These are phyloP conservation scores for Mortierella sp. DNA, from an alignment of 371 early-diverging fungal genomes.

Conservation along the genomic window DNA sequence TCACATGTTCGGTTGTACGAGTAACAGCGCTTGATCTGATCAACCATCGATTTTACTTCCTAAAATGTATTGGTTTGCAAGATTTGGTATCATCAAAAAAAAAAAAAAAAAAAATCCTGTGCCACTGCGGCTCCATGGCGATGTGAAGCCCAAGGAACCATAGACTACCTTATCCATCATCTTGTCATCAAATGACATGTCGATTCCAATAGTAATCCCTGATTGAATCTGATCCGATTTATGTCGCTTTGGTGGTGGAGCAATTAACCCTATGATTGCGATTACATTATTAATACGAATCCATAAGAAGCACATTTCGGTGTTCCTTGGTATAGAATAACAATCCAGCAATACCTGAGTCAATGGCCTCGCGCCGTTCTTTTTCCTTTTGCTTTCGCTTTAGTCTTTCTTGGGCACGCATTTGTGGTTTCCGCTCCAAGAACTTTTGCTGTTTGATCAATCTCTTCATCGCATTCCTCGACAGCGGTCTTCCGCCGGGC, in stretches of 20 bases:
- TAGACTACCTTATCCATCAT: constrained; percentile 78
- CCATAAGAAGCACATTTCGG: not conserved
- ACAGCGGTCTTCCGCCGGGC: constrained; percentile 46
- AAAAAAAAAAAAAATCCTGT: too few relatives aligned
- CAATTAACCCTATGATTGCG: constrained; percentile 22
- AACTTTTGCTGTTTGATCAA: constrained; percentile 59
- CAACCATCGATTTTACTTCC: constrained; percentile 76
- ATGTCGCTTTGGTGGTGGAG: constrained; percentile 39
- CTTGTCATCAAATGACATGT: constrained; percentile 80
- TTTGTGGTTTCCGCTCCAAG: constrained; percentile 27
- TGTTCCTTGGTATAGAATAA: not conserved
- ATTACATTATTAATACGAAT: not conserved
- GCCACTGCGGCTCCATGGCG: too few relatives aligned
- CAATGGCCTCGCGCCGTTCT: constrained; percentile 51
- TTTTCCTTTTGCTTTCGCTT: constrained; percentile 54
- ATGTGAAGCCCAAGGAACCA: constrained; percentile 3
- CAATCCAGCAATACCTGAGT: constrained; percentile 19
- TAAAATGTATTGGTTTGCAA: constrained; percentile 16
- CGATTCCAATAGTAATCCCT: constrained; percentile 73
- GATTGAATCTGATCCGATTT: constrained; percentile 55
- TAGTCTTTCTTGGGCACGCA: constrained; percentile 54
- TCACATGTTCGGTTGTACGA: constrained; percentile 69
- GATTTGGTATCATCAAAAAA: constrained; percentile 22
- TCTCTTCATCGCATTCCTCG: constrained; percentile 61
- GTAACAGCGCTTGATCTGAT: constrained; percentile 79